Evolutionary conservation across 352 stramenopile species (phyloP).

Genomic region (Pythium pyrilobum): DNA sequence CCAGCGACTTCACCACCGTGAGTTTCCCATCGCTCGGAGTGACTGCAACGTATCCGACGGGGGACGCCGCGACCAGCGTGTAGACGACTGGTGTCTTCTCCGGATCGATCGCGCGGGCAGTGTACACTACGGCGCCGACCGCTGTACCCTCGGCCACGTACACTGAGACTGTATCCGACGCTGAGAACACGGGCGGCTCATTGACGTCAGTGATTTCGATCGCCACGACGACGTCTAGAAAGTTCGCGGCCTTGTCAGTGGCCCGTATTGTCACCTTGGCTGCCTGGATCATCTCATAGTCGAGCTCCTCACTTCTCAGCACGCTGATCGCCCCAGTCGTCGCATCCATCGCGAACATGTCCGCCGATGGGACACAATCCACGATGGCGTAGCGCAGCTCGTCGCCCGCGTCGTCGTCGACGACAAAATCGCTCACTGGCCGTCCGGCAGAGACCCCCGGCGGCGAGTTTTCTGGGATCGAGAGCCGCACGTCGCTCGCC

Average conservation of each 20-base stretch:
- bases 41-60: not conserved
- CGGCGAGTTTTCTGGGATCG: constrained; percentile 19
- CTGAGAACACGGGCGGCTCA: constrained; percentile 25
- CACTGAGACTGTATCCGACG: constrained; percentile 1
- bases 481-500: not conserved
- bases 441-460: constrained; percentile 3
- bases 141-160: constrained; percentile 7
- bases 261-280: constrained; percentile 11
- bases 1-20: not conserved
- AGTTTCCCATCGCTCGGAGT: not conserved
- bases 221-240: constrained; percentile 12
- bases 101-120: constrained; percentile 1
- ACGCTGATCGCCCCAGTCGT: not conserved
- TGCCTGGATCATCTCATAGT: constrained; percentile 14
- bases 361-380: not conserved
- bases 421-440: constrained; percentile 8
- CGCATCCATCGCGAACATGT: constrained; percentile 7
- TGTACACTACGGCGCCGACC: not conserved
- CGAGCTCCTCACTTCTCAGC: constrained; percentile 1
- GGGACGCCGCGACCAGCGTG: not conserved
- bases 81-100: constrained; percentile 8
- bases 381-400: constrained; percentile 7
- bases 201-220: constrained; percentile 27
- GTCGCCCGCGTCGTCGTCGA: constrained; percentile 20
- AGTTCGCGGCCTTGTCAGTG: constrained; percentile 9